phyloP scores from a whole-genome alignment of 2,329 filamentous ascomycete genomes.

The Exophiala lecanii-corni region DNA sequence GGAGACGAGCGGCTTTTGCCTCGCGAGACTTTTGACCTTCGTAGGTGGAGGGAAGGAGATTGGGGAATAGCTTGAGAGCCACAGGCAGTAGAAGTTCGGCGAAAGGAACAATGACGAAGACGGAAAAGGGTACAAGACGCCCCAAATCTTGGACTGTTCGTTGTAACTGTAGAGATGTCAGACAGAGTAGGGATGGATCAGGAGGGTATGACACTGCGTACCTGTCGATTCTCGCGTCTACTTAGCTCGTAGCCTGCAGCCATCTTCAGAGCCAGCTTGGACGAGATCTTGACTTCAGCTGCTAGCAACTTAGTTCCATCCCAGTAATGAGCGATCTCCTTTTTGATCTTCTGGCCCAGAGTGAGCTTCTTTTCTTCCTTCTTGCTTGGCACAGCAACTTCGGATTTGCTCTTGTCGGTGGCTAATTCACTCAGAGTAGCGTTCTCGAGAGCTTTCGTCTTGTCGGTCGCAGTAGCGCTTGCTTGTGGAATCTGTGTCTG shows the following conservation, averaged over 20 bases:
- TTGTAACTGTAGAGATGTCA: slow-evolving; percentile 53
- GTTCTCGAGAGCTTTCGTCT: slow-evolving; percentile 45
- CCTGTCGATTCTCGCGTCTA: slow-evolving; percentile 84
- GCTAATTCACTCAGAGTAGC: slow-evolving; percentile 59
- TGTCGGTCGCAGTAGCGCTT: slow-evolving; percentile 39
- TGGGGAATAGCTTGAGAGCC: slow-evolving; percentile 91
- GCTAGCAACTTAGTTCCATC: slow-evolving; percentile 94
- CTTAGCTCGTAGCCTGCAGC: slow-evolving; percentile 95
- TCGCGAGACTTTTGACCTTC: slow-evolving; percentile 90
- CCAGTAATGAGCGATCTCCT: slow-evolving; percentile 93
- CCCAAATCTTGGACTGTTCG: slow-evolving; percentile 91
- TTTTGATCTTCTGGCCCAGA: slow-evolving; percentile 87
- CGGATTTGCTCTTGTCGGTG: slow-evolving; percentile 51
- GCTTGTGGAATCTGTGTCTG: slow-evolving; percentile 36
- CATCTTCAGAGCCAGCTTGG: slow-evolving; percentile 90
- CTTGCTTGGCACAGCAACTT: slow-evolving; percentile 54
- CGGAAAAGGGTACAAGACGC: slow-evolving; percentile 88
- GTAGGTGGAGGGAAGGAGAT: slow-evolving; percentile 94
- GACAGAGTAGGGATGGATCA: background rate
- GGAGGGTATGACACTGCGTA: slow-evolving; percentile 30
- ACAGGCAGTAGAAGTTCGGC: slow-evolving; percentile 81
- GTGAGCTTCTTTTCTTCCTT: slow-evolving; percentile 83
- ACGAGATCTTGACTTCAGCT: slow-evolving; percentile 89
- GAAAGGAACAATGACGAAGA: slow-evolving; percentile 95
- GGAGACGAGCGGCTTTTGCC: slow-evolving; percentile 73